phyloP scores from a whole-genome alignment of 1,284 basidiomycete genomes.

The Mycena citricolor region DNA sequence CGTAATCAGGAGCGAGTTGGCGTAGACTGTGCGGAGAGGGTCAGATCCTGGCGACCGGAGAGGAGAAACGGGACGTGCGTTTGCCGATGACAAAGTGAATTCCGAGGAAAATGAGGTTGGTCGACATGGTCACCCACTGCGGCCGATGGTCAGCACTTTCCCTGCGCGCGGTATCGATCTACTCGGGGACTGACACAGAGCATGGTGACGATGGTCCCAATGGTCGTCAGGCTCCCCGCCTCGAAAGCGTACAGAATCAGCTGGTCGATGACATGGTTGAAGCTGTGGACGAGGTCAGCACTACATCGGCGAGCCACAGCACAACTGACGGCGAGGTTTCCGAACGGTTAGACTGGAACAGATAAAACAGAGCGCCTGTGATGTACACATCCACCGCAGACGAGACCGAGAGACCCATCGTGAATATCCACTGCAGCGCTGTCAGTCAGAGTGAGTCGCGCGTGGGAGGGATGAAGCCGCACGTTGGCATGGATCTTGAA shows the following conservation, averaged over 20 bases:
- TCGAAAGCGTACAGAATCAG: constrained; percentile 53
- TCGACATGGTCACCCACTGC: constrained; percentile 24
- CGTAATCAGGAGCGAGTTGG: constrained; percentile 12
- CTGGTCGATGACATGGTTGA: constrained; percentile 46
- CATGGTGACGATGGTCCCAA: constrained; percentile 47
- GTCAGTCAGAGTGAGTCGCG: not conserved
- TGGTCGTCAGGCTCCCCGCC: constrained; percentile 49
- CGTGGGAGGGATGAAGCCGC: not conserved
- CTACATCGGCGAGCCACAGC: not conserved
- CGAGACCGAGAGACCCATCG: constrained; percentile 50
- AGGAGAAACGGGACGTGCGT: constrained; percentile 1
- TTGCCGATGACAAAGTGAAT: constrained; percentile 20
- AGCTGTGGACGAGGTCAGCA: constrained; percentile 27
- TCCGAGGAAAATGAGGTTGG: constrained; percentile 21
- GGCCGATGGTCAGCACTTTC: not conserved
- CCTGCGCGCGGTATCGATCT: not conserved
- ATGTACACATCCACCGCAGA: constrained; percentile 52
- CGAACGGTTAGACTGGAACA: constrained; percentile 40
- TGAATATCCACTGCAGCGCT: constrained; percentile 52
- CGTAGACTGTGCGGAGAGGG: constrained; percentile 6
- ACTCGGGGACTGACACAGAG: constrained; percentile 44
- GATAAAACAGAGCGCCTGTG: constrained; percentile 45
- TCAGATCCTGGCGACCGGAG: not conserved
- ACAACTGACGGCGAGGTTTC: constrained; percentile 26
- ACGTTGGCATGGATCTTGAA: constrained; percentile 9